Evolutionary conservation across 495 filamentous ascomycete species (phyloP).

Genomic region (Lasiosphaeria ovina): DNA sequence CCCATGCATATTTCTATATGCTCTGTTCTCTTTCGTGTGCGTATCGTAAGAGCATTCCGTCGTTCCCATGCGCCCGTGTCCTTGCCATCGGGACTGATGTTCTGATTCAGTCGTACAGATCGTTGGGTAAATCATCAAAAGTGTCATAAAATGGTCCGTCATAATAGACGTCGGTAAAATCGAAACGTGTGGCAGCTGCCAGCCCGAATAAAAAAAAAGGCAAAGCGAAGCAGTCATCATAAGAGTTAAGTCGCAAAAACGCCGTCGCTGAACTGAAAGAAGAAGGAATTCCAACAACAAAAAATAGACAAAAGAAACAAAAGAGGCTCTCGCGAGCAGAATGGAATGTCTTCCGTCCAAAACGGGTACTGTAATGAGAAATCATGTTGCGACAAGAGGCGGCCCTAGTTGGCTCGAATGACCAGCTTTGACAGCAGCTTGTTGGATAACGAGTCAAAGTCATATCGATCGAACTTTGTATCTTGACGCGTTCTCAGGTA

Average conservation of each 20-base stretch:
- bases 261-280: constrained; percentile 29
- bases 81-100: constrained; percentile 6
- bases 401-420: constrained; percentile 77
- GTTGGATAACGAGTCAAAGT: constrained; percentile 92
- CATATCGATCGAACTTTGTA: constrained; percentile 77
- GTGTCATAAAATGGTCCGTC: constrained; percentile 58
- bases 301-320: constrained; percentile 29
- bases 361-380: constrained; percentile 25
- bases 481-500: constrained; percentile 55
- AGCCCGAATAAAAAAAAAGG: constrained; percentile 8
- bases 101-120: constrained; percentile 27
- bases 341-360: constrained; percentile 20
- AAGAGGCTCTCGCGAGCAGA: constrained; percentile 28
- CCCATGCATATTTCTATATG: constrained; percentile 26
- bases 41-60: constrained; percentile 16
- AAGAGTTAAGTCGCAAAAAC: constrained; percentile 19
- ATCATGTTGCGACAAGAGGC: constrained; percentile 25
- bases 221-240: constrained; percentile 2
- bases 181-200: background rate
- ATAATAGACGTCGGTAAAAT: constrained; percentile 13
- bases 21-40: constrained; percentile 17
- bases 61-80: constrained; percentile 15
- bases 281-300: constrained; percentile 9
- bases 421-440: constrained; percentile 93
- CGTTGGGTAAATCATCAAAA: constrained; percentile 36